Conservation (phyloP, 2,329 filamentous ascomycete genomes). For the Ilyonectria destructans region DNA sequence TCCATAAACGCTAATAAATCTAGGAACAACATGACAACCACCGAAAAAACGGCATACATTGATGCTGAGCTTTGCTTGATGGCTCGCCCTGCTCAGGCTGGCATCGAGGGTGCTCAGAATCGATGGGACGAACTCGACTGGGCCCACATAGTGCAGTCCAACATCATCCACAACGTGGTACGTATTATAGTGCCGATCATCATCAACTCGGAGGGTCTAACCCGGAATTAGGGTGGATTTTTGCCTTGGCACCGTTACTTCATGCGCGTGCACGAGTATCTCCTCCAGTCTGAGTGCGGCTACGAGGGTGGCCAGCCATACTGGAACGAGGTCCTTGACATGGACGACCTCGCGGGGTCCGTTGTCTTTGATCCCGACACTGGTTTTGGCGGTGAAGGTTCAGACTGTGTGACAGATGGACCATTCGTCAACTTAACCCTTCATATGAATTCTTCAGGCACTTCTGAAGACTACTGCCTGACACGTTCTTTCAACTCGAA, state of each 20-base stretch:
- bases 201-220: background rate
- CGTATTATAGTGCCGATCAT: background rate
- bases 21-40: slow-evolving; percentile 21
- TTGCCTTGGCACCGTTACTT: slow-evolving; percentile 35
- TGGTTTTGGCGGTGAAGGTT: slow-evolving; percentile 26
- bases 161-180: slow-evolving; percentile 36
- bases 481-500: slow-evolving; percentile 18
- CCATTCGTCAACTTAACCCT: slow-evolving; percentile 30
- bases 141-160: slow-evolving; percentile 23
- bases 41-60: slow-evolving; percentile 26
- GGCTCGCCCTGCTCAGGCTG: slow-evolving; percentile 13
- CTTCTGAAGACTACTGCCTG: slow-evolving; percentile 18
- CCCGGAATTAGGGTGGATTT: slow-evolving; percentile 17
- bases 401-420: slow-evolving; percentile 28
- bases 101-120: slow-evolving; percentile 24
- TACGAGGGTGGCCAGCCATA: slow-evolving; percentile 32
- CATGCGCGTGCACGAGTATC: slow-evolving; percentile 28
- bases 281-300: slow-evolving; percentile 29
- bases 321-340: slow-evolving; percentile 31
- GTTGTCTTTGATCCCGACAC: slow-evolving; percentile 24
- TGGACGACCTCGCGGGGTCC: slow-evolving; percentile 12
- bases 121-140: slow-evolving; percentile 32
- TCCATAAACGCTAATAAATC: background rate
- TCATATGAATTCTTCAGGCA: slow-evolving; percentile 14
- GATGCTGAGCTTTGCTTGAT: slow-evolving; percentile 28